These are phyloP conservation scores for Erysimum pusillum DNA, from an alignment of 441 rosid genomes.

Conservation along the genomic window DNA sequence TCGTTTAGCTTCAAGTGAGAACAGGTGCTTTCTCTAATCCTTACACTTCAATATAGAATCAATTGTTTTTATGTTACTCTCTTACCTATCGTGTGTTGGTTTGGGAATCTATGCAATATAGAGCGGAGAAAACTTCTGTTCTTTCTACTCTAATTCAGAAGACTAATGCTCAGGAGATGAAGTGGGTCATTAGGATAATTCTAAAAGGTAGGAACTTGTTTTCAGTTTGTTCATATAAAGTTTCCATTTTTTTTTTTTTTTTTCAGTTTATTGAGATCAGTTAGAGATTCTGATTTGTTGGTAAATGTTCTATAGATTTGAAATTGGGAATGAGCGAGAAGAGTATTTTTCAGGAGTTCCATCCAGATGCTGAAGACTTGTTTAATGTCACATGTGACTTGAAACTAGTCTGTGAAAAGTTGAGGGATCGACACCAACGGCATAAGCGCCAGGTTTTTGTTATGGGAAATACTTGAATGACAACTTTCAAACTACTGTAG, in stretches of 20 bases:
- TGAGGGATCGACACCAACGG: slow-evolving; percentile 80
- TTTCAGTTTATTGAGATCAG: neutral
- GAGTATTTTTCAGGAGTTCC: slow-evolving; percentile 94
- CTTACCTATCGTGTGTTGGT: slow-evolving; percentile 21
- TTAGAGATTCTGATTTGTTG: slow-evolving; percentile 25
- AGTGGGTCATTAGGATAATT: slow-evolving; percentile 94
- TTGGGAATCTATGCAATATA: slow-evolving; percentile 37
- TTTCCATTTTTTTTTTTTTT: neutral
- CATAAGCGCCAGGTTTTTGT: slow-evolving; percentile 91
- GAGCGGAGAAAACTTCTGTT: slow-evolving; percentile 74
- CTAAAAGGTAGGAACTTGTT: slow-evolving; percentile 67
- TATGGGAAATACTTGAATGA: slow-evolving; percentile 4
- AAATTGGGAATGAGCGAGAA: slow-evolving; percentile 95
- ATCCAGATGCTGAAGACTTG: slow-evolving; percentile 96
- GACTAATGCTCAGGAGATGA: slow-evolving; percentile 98
- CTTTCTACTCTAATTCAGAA: slow-evolving; percentile 81
- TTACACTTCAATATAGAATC: neutral
- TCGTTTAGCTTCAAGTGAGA: slow-evolving; percentile 80
- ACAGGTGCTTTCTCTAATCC: slow-evolving; percentile 54
- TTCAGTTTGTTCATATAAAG: neutral
- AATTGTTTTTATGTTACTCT: neutral
- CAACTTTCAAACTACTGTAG: neutral
- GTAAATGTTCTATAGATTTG: slow-evolving; percentile 65
- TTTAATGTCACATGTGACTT: slow-evolving; percentile 97
- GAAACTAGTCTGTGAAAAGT: slow-evolving; percentile 90